A percentile compares a stretch with the other conserved stretches of the same genome.
phyloP scores from a whole-genome alignment of 2,329 filamentous ascomycete species.

The Hypoxylon sp. region DNA sequence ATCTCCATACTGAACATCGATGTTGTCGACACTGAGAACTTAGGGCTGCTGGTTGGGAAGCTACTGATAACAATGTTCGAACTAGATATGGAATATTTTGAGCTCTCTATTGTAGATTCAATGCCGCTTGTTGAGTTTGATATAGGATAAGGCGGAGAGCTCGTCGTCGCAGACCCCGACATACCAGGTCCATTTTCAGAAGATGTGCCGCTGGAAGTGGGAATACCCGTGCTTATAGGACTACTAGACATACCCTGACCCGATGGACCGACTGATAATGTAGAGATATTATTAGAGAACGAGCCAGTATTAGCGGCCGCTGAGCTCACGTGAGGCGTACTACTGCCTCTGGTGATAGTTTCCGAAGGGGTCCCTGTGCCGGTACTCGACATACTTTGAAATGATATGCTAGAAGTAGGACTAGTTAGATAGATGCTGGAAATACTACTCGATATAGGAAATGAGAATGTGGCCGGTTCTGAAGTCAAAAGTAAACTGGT shows the following conservation, averaged over 20 bases:
- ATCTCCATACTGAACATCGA: slow-evolving; percentile 35
- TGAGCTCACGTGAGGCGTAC: slow-evolving; percentile 18
- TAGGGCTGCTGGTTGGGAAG: slow-evolving; percentile 26
- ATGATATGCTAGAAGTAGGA: slow-evolving; percentile 9
- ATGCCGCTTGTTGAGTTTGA: slow-evolving; percentile 32
- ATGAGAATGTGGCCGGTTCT: slow-evolving; percentile 18
- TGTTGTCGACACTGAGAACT: slow-evolving; percentile 10
- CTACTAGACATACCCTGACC: slow-evolving; percentile 17
- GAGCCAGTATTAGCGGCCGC: slow-evolving; percentile 4
- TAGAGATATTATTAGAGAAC: slow-evolving; percentile 16
- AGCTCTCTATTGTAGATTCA: slow-evolving; percentile 19
- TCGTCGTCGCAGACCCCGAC: slow-evolving; percentile 10
- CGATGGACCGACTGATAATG: slow-evolving; percentile 11
- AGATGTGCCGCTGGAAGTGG: slow-evolving; percentile 6
- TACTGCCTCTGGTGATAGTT: slow-evolving; percentile 5
- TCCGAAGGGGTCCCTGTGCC: slow-evolving; percentile 7
- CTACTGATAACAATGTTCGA: slow-evolving; percentile 21
- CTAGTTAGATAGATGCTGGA: slow-evolving; percentile 15
- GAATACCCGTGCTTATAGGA: slow-evolving; percentile 6
- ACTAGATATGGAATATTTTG: slow-evolving; percentile 11
- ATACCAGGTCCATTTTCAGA: not conserved
- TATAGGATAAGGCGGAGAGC: slow-evolving; percentile 28
- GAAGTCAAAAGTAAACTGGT: slow-evolving; percentile 16
- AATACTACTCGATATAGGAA: slow-evolving; percentile 30
- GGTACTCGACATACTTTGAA: slow-evolving; percentile 12